Percentiles rank a stretch among this genome's conserved stretches.
These are phyloP conservation scores for Aspergillus steynii DNA, from an alignment of 495 filamentous ascomycete genomes.

Conservation along the genomic window DNA sequence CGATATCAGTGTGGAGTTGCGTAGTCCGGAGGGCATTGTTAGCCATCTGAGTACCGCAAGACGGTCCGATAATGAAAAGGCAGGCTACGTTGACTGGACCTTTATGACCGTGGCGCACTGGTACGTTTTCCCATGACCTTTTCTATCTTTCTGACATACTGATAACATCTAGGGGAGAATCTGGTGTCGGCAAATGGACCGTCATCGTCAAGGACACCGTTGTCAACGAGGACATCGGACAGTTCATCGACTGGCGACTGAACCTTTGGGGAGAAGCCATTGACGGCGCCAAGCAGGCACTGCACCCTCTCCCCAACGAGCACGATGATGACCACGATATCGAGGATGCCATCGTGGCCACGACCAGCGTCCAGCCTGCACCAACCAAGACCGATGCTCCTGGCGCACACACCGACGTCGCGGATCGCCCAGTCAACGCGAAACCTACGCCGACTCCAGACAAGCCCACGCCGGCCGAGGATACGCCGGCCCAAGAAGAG, in stretches of 20 bases:
- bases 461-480: conserved; percentile 24
- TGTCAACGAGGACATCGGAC: conserved; percentile 73
- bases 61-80: conserved; percentile 56
- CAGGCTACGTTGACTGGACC: conserved; percentile 94
- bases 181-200: conserved; percentile 84
- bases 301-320: conserved; percentile 81
- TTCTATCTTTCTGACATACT: background rate
- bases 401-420: conserved; percentile 64
- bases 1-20: conserved; percentile 89
- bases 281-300: conserved; percentile 66
- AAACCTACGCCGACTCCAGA: conserved; percentile 49
- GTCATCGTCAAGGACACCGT: conserved; percentile 84
- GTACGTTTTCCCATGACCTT: conserved; percentile 41
- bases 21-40: conserved; percentile 77
- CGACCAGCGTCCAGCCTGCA: conserved; percentile 49
- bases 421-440: conserved; percentile 71
- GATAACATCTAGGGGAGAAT: conserved; percentile 69
- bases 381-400: conserved; percentile 46
- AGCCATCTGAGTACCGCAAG: conserved; percentile 81
- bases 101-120: conserved; percentile 98
- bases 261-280: conserved; percentile 90
- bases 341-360: conserved; percentile 53
- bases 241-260: conserved; percentile 88
- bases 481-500: conserved; percentile 29
- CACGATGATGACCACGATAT: conserved; percentile 81